Conservation (phyloP, 2,329 filamentous ascomycete genomes). For the Ophiosphaerella herpotricha region DNA sequence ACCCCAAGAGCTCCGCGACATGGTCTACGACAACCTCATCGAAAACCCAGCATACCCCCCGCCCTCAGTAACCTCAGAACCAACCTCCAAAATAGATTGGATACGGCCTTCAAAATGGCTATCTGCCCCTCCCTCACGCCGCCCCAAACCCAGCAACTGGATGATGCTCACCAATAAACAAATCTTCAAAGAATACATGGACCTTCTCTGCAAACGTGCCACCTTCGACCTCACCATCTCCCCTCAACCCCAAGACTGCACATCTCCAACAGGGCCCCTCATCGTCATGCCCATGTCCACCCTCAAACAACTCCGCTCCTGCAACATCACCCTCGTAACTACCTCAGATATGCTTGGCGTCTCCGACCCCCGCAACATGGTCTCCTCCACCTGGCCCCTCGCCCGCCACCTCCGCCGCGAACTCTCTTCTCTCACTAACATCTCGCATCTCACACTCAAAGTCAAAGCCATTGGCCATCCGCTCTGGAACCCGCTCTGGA, state of each 20-base stretch:
- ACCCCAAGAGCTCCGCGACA: slow-evolving; percentile 39
- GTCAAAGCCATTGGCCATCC: slow-evolving; percentile 45
- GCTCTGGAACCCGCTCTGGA: slow-evolving; percentile 48
- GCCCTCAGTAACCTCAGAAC: slow-evolving; percentile 13
- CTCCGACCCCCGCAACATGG: slow-evolving; percentile 42
- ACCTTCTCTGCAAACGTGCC: slow-evolving; percentile 35
- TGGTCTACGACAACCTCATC: slow-evolving; percentile 38
- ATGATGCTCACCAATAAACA: slow-evolving; percentile 41
- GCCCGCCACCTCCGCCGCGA: slow-evolving; percentile 32
- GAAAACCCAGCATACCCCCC: slow-evolving; percentile 38
- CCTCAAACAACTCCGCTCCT: slow-evolving; percentile 29
- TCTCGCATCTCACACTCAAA: slow-evolving; percentile 30
- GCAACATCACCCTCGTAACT: slow-evolving; percentile 37
- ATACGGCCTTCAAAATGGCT: slow-evolving; percentile 15
- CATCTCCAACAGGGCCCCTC: slow-evolving; percentile 12
- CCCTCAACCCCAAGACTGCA: slow-evolving; percentile 30
- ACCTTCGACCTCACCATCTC: slow-evolving; percentile 41
- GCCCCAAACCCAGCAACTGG: slow-evolving; percentile 21
- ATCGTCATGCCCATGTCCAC: slow-evolving; percentile 34
- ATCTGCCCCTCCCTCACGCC: not conserved
- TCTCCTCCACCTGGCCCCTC: slow-evolving; percentile 35
- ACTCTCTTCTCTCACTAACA: slow-evolving; percentile 23
- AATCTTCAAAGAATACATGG: slow-evolving; percentile 41
- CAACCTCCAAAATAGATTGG: slow-evolving; percentile 21
- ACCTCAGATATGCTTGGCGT: slow-evolving; percentile 44